A percentile compares a stretch with the other conserved stretches of the same genome.
Conservation (phyloP, 2,329 filamentous ascomycete species). For the Neofusicoccum parvum region DNA sequence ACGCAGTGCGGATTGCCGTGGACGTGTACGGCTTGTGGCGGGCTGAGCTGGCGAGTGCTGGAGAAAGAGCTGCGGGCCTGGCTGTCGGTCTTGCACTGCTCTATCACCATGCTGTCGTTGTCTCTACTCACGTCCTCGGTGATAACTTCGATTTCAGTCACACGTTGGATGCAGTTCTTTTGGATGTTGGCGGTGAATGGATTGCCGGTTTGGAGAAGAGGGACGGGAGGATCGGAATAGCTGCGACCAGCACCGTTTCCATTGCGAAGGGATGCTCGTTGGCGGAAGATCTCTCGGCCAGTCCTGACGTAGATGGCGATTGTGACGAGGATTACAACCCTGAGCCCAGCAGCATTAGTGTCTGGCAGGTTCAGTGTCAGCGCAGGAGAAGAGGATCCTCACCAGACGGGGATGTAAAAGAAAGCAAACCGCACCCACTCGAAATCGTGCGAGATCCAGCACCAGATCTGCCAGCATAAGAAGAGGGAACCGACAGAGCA, state of each 20-base stretch:
- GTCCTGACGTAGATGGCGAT: constrained; percentile 67
- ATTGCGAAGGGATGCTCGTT: constrained; percentile 56
- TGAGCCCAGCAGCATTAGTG: constrained; percentile 11
- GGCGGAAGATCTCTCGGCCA: constrained; percentile 67
- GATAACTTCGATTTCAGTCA: constrained; percentile 65
- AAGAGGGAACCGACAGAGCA: not conserved
- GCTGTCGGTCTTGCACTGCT: not conserved
- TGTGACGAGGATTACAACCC: constrained; percentile 60
- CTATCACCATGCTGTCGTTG: constrained; percentile 1
- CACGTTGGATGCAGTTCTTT: constrained; percentile 48
- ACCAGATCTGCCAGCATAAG: constrained; percentile 65
- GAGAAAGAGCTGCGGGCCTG: constrained; percentile 31
- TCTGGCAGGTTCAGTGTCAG: not conserved
- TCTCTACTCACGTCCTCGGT: constrained; percentile 44
- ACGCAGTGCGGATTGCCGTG: not conserved
- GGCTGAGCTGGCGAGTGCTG: constrained; percentile 26
- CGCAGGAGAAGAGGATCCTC: constrained; percentile 10
- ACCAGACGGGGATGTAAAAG: constrained; percentile 76
- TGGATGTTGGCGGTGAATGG: constrained; percentile 40
- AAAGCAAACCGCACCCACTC: constrained; percentile 71
- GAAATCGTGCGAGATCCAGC: constrained; percentile 71
- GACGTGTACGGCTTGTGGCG: not conserved
- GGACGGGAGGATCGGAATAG: not conserved
- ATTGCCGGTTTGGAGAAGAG: constrained; percentile 41
- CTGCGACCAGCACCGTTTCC: not conserved